Evolutionary conservation across 495 filamentous ascomycete species (phyloP).

Genomic region (Penicillium longicatenatum): DNA sequence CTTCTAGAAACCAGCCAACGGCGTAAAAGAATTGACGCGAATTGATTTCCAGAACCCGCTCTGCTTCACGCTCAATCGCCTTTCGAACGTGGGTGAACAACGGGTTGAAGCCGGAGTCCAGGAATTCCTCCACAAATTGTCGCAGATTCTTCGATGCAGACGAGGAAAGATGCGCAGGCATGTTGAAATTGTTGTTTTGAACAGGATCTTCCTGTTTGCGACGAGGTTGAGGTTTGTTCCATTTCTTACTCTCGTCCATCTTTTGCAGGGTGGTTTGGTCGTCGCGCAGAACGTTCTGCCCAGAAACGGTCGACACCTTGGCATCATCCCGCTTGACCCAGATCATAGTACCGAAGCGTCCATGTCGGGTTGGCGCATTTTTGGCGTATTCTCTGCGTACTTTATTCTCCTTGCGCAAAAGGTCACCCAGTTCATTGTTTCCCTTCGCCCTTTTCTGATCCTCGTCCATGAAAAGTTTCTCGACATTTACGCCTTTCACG

Average conservation of each 20-base stretch:
- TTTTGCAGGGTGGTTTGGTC: conserved; percentile 72
- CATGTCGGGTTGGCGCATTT: conserved; percentile 84
- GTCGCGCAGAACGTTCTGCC: conserved; percentile 79
- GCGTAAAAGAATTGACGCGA: conserved; percentile 87
- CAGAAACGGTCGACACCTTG: conserved; percentile 81
- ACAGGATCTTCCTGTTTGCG: conserved; percentile 64
- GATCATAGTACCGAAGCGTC: conserved; percentile 94
- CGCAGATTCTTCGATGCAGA: conserved; percentile 71
- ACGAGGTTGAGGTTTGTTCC: conserved; percentile 71
- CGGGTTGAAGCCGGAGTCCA: conserved; percentile 96
- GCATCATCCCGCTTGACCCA: conserved; percentile 89
- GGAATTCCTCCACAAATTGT: conserved; percentile 86
- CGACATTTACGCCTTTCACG: conserved; percentile 84
- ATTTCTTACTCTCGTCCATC: conserved; percentile 91
- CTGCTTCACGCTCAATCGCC: conserved; percentile 87
- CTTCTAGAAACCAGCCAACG: conserved; percentile 90
- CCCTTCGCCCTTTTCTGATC: conserved; percentile 63
- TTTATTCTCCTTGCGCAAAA: conserved; percentile 78
- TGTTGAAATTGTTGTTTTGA: conserved; percentile 72
- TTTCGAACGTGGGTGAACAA: conserved; percentile 83
- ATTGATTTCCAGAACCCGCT: conserved; percentile 75
- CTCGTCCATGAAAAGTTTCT: conserved; percentile 84
- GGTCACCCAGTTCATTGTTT: conserved; percentile 68
- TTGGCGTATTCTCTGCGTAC: conserved; percentile 77
- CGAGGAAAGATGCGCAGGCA: conserved; percentile 64